These are phyloP conservation scores for Citrus maxima DNA, from an alignment of 345 rosid genomes.

Conservation along the genomic window DNA sequence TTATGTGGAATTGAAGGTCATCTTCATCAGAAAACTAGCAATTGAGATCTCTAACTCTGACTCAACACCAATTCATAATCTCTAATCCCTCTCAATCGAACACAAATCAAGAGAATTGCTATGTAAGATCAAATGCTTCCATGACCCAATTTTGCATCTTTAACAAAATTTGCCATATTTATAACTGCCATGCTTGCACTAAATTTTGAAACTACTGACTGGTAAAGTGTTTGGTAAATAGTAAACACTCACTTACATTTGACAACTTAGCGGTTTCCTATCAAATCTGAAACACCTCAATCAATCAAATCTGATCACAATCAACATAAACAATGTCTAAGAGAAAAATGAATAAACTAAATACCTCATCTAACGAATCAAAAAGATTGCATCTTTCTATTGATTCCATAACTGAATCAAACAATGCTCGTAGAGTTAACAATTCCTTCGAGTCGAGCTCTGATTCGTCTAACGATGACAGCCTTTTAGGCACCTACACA, in stretches of 20 bases:
- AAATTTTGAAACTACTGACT: no score
- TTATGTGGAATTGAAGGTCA: not conserved
- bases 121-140: not conserved
- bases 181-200: no score
- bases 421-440: slow-evolving; percentile 20
- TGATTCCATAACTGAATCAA: slow-evolving; percentile 34
- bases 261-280: no score
- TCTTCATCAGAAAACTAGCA: not conserved
- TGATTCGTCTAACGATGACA: slow-evolving; percentile 21
- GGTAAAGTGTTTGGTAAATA: no score
- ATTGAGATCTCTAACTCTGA: not conserved
- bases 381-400: slow-evolving; percentile 28
- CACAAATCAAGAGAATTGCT: not conserved
- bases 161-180: no score
- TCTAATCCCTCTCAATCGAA: not conserved
- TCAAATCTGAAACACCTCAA: no score
- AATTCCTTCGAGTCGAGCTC: slow-evolving; percentile 26
- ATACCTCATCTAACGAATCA: slow-evolving; percentile 28
- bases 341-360: not conserved
- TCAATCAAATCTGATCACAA: no score
- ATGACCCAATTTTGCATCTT: not conserved
- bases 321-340: not conserved
- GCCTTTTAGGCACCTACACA: slow-evolving; percentile 41
- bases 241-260: no score
- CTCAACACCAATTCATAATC: not conserved